Conservation (phyloP, 1,284 basidiomycete genomes). For the Stereum hirsutum region DNA sequence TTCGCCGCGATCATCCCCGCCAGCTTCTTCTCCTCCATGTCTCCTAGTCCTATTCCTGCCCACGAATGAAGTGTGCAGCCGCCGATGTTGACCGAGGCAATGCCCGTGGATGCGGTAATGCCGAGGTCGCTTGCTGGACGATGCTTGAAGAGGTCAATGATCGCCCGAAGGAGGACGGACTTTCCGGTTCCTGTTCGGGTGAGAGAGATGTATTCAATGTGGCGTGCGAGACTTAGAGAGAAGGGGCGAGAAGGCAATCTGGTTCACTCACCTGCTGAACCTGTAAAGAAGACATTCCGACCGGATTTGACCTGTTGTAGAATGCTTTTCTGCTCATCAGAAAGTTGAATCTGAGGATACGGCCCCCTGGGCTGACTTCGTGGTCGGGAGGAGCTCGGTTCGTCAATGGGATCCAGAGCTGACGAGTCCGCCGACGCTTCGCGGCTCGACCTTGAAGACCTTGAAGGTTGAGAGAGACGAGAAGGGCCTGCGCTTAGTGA, state of each 20-base stretch:
- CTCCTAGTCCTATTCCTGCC: slow-evolving; percentile 81
- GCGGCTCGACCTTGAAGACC: no score
- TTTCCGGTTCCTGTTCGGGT: slow-evolving; percentile 76
- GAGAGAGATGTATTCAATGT: background rate
- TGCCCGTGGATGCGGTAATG: slow-evolving; percentile 71
- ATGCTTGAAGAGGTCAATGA: slow-evolving; percentile 44
- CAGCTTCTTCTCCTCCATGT: slow-evolving; percentile 57
- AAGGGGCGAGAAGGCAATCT: background rate
- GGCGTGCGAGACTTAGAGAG: background rate
- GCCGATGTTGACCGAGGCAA: slow-evolving; percentile 92
- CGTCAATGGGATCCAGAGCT: no score
- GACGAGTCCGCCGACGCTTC: no score
- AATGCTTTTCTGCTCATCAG: slow-evolving; percentile 48
- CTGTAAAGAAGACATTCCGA: slow-evolving; percentile 74
- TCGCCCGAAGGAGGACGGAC: slow-evolving; percentile 87
- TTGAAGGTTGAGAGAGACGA: no score
- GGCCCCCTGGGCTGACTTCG: no score
- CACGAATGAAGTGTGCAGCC: slow-evolving; percentile 93
- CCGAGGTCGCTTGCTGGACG: slow-evolving; percentile 25
- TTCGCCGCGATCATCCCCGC: slow-evolving; percentile 52
- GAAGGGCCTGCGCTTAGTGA: no score
- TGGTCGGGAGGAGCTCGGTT: background rate
- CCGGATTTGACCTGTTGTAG: slow-evolving; percentile 45
- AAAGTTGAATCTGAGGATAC: slow-evolving; percentile 24
- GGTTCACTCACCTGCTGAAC: slow-evolving; percentile 53